Conservation (phyloP, 352 stramenopile genomes). For the Pythium phragmiticola region DNA sequence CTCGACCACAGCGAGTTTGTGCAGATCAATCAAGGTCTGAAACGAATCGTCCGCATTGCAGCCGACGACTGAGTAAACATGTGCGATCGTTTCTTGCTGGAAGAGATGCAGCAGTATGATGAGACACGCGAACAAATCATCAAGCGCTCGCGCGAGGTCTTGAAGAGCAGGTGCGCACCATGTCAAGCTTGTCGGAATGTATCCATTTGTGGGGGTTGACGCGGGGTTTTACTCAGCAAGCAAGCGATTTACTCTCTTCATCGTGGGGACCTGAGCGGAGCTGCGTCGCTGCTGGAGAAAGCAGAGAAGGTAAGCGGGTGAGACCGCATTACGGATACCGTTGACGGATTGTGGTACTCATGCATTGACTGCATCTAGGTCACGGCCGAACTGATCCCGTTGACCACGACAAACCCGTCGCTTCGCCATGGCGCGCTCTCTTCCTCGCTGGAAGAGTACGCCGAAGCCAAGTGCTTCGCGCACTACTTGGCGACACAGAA, state of each 20-base stretch:
- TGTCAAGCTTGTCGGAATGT: neutral
- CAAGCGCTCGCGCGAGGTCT: conserved; percentile 92
- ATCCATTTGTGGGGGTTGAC: neutral
- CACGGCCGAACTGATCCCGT: conserved; percentile 70
- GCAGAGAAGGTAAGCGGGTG: conserved; percentile 43
- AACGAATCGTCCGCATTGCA: neutral
- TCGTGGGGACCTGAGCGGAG: conserved; percentile 68
- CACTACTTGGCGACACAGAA: conserved; percentile 74
- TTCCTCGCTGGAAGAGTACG: conserved; percentile 92
- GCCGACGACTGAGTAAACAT: neutral
- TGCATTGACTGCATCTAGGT: conserved; percentile 31
- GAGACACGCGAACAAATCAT: conserved; percentile 93
- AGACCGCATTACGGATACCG: neutral
- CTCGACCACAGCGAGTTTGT: conserved; percentile 31
- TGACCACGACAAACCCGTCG: conserved; percentile 80
- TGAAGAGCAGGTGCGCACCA: conserved; percentile 81
- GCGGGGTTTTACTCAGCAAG: conserved; percentile 57
- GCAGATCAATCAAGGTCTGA: conserved; percentile 31
- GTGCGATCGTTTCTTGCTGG: neutral
- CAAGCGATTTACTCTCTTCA: conserved; percentile 94
- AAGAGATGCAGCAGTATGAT: conserved; percentile 91
- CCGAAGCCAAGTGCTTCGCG: conserved; percentile 91
- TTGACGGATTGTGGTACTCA: neutral
- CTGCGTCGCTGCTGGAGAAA: conserved; percentile 47
- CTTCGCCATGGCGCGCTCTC: conserved; percentile 83